phyloP scores from a whole-genome alignment of 108 stramenopile genomes.

The Poteriospumella lacustris region DNA sequence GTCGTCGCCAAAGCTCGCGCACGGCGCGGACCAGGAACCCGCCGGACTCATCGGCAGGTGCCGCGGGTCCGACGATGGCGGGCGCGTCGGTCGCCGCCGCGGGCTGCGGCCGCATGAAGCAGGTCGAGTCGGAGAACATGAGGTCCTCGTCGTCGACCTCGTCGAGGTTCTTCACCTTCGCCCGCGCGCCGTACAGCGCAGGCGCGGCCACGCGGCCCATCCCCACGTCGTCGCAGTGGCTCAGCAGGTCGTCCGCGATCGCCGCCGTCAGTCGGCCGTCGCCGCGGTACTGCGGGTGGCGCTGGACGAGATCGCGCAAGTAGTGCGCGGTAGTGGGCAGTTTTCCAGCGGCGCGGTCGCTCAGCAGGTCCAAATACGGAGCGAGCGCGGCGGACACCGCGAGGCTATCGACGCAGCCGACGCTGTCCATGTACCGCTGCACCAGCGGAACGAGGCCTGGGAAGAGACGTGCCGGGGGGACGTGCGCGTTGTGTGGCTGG shows the following conservation, averaged over 20 bases:
- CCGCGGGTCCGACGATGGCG: too few relatives aligned
- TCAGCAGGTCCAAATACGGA: constrained; percentile 73
- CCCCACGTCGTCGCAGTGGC: not conserved
- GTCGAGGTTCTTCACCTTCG: not conserved
- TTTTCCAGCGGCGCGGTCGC: constrained; percentile 77
- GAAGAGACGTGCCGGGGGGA: constrained; percentile 41
- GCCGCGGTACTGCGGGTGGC: constrained; percentile 78
- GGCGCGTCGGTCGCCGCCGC: too few relatives aligned
- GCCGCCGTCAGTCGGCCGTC: constrained; percentile 43
- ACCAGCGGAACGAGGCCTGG: constrained; percentile 94
- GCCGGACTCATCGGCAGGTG: too few relatives aligned
- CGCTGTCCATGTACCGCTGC: constrained; percentile 88
- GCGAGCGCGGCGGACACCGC: constrained; percentile 55
- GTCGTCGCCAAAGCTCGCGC: too few relatives aligned
- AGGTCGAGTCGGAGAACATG: not conserved
- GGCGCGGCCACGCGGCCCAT: not conserved
- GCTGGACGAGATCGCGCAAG: constrained; percentile 81
- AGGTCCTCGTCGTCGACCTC: constrained; percentile 14
- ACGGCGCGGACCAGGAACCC: too few relatives aligned
- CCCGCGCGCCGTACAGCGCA: not conserved
- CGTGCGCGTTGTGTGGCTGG: constrained; percentile 43
- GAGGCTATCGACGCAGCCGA: constrained; percentile 71
- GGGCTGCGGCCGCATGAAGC: too few relatives aligned
- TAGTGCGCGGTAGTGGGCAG: constrained; percentile 87
- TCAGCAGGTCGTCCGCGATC: constrained; percentile 7